A percentile compares a stretch with the other conserved stretches of the same genome.
Evolutionary conservation across 257 asterid species (phyloP).

Genomic region (Striga asiatica): DNA sequence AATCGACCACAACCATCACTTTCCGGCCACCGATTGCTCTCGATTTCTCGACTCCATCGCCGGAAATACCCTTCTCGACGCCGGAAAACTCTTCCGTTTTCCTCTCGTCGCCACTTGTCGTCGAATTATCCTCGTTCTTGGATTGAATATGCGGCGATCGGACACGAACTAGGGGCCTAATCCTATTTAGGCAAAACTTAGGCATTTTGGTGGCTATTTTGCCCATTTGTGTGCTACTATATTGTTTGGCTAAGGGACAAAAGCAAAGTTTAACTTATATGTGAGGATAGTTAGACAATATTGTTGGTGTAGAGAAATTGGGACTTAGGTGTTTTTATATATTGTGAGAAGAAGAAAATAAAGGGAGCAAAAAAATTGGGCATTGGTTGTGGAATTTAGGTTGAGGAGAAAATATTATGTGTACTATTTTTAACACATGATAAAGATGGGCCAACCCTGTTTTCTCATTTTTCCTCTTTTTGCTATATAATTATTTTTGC

Average conservation of each 20-base stretch:
- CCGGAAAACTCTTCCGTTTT: conserved; percentile 1
- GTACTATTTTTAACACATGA: conserved; percentile 20
- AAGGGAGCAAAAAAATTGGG: conserved; percentile 3
- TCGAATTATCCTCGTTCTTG: conserved; percentile 9
- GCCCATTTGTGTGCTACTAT: conserved; percentile 23
- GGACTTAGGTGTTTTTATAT: conserved; percentile 13
- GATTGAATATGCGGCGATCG: conserved; percentile 38
- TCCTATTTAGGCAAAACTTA: conserved; percentile 54
- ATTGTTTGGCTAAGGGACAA: not conserved
- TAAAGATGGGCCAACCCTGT: conserved; percentile 27
- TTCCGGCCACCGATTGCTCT: conserved; percentile 37
- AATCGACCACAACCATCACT: conserved; percentile 69
- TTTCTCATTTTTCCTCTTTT: not conserved
- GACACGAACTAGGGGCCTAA: conserved; percentile 61
- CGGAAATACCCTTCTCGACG: conserved; percentile 7
- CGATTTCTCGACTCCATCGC: conserved; percentile 6
- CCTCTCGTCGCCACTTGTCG: conserved; percentile 9
- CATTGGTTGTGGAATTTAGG: not conserved
- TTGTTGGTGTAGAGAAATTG: not conserved
- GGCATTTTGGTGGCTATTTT: conserved; percentile 48
- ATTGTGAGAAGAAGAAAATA: conserved; percentile 16
- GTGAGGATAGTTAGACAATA: not conserved
- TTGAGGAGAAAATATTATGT: not conserved
- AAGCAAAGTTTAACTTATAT: not conserved
- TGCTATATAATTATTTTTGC: not conserved